Base-by-base conservation (phyloP, 116 monocot genomes). In the Phalaenopsis hybrid region DNA sequence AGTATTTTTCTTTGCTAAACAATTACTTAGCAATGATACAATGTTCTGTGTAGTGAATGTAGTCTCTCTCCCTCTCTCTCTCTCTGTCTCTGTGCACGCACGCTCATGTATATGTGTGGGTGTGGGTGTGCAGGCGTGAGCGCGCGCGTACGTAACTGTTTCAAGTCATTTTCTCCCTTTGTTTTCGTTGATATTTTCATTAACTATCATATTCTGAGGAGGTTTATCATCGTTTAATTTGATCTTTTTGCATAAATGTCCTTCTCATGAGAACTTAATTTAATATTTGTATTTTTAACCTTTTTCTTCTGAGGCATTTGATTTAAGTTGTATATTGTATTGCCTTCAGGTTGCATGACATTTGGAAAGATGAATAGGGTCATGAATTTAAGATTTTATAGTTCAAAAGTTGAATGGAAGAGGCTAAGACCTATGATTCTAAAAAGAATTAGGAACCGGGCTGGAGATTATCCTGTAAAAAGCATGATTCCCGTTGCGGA, bases 401-500 rank as follows among this genome's bases (percentile, higher is more conserved):
- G 79, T 72, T 94, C 96, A 25, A 87, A 83, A 77, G 57, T 90
- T 69, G 90, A 97, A 79, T 94, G 91, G 91, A 91, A 89, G 57
- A 85, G 86, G 61, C 88, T 97, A 68, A 87, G 88, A 44, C 96
- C 94, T 21, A 94, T 97, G 96, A 92, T 97, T 84, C 87, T 94
- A 7, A 90, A 92, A 79, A 94, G 96, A 85, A 94, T 94, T 68
- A 86, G 82, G 50, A 91, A 91, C 63, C 88, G 96, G 59, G 89
- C 86, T 12, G 91, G 86, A 25, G 79, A 85, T 25, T 97, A 94
- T 63, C 96, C 94, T 45, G 81, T 94, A 46, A 91, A 83, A 84
- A 75, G 61, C 75, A 94, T 97, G 94, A 77, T 90, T 61, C 94
- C 88, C 51, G 91, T 97, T n/a, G 96, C 92, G 52, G 67, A 91